Evolutionary conservation across 1,284 basidiomycete genomes (phyloP).

Genomic region (Meira nashicola): DNA sequence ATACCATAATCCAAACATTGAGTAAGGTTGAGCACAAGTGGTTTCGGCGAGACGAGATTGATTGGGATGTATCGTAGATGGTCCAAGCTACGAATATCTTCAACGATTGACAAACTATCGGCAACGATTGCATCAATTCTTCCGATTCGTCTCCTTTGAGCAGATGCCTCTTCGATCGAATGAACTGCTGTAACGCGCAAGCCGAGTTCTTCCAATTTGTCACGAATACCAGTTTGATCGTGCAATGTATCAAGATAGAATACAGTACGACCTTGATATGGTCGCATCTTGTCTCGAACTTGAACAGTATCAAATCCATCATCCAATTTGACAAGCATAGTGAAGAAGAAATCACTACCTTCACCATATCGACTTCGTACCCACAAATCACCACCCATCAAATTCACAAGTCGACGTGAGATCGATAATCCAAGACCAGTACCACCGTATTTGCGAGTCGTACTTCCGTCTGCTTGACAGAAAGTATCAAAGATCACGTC

Average conservation of each 20-base stretch:
- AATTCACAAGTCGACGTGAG: conserved; percentile 77
- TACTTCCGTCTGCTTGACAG: conserved; percentile 83
- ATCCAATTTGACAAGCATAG: conserved; percentile 59
- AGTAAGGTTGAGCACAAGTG: conserved; percentile 51
- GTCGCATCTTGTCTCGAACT: conserved; percentile 47
- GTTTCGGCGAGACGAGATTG: conserved; percentile 69
- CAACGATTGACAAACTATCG: conserved; percentile 79
- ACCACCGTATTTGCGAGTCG: conserved; percentile 78
- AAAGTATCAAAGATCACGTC: conserved; percentile 99
- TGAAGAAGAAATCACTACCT: conserved; percentile 96
- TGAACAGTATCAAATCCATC: conserved; percentile 33
- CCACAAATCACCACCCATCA: conserved; percentile 99
- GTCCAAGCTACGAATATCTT: conserved; percentile 83
- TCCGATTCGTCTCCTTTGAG: conserved; percentile 68
- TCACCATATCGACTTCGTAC: conserved; percentile 83
- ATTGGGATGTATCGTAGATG: conserved; percentile 94
- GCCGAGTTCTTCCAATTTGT: conserved; percentile 74
- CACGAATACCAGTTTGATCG: conserved; percentile 72
- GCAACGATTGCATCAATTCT: conserved; percentile 94
- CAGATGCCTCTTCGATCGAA: conserved; percentile 67
- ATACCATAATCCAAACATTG: conserved; percentile 83
- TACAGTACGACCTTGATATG: conserved; percentile 56
- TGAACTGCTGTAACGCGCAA: conserved; percentile 74
- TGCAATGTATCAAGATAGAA: conserved; percentile 83
- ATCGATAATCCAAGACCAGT: conserved; percentile 82